Conservation (phyloP, 495 filamentous ascomycete species). For the Penicillium malachiteum region DNA sequence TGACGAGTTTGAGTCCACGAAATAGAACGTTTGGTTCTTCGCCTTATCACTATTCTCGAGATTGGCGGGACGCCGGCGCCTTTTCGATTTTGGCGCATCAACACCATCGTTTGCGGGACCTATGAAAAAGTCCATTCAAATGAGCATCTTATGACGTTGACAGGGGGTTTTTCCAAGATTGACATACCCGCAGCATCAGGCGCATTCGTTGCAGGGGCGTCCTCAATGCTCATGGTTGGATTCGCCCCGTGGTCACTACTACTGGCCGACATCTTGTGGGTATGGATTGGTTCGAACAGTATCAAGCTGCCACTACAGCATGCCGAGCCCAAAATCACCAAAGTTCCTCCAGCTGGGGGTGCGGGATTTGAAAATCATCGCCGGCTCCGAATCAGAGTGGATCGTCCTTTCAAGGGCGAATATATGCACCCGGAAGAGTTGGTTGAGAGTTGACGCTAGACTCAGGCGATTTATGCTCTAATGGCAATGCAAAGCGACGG, state of each 20-base stretch:
- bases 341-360: slow-evolving; percentile 23
- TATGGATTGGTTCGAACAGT: slow-evolving; percentile 7
- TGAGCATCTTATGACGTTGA: no score
- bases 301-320: slow-evolving; percentile 26
- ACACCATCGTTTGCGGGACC: slow-evolving; percentile 19
- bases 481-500: slow-evolving; percentile 12
- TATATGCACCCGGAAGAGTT: neutral
- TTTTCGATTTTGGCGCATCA: slow-evolving; percentile 21
- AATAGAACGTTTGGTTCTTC: slow-evolving; percentile 43
- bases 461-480: slow-evolving; percentile 8
- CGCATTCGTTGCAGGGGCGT: neutral
- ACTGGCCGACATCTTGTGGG: slow-evolving; percentile 30
- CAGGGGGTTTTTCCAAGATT: neutral
- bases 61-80: slow-evolving; percentile 25
- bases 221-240: slow-evolving; percentile 2
- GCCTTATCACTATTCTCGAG: slow-evolving; percentile 14
- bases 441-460: slow-evolving; percentile 5
- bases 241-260: slow-evolving; percentile 13
- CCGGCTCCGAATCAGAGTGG: slow-evolving; percentile 12
- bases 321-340: slow-evolving; percentile 23
- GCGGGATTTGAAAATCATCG: slow-evolving; percentile 27
- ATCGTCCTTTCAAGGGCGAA: slow-evolving; percentile 3
- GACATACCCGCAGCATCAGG: slow-evolving; percentile 20
- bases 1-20: slow-evolving; percentile 45
- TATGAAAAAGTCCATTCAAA: slow-evolving; percentile 2